Percentiles rank a stretch among this genome's conserved stretches.
Evolutionary conservation across 2,329 filamentous ascomycete genomes (phyloP).

Genomic region (Bretziella fagacearum): DNA sequence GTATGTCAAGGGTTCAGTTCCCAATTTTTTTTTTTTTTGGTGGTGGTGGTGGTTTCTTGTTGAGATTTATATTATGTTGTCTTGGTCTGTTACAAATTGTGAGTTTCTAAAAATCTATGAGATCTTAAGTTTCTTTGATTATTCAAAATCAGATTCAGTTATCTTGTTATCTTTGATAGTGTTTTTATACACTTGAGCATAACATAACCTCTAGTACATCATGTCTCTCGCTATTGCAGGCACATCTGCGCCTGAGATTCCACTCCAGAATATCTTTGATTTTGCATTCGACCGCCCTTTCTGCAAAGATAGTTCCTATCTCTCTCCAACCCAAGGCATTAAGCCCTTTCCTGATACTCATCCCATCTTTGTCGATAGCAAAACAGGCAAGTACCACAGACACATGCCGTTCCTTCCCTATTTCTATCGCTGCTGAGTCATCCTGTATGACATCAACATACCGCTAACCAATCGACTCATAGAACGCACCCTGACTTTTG

Average conservation of each 20-base stretch:
- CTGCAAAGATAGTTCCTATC: constrained; percentile 19
- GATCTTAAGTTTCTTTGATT: too few species aligned
- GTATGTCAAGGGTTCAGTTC: not conserved
- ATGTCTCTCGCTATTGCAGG: constrained; percentile 1
- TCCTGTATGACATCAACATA: not conserved
- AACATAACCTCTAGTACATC: too few species aligned
- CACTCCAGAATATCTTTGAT: constrained; percentile 22
- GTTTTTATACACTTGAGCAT: too few species aligned
- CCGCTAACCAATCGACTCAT: not conserved
- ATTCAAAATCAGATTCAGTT: too few species aligned
- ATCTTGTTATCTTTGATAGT: not conserved
- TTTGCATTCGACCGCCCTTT: constrained; percentile 26
- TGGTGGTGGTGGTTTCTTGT: too few species aligned
- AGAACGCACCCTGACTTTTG: constrained; percentile 24
- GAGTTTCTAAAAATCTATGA: too few species aligned
- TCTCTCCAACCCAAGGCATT: constrained; percentile 20
- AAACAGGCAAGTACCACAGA: constrained; percentile 21
- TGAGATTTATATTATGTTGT: not conserved
- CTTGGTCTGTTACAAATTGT: too few species aligned
- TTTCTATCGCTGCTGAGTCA: not conserved
- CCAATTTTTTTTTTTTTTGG: not conserved
- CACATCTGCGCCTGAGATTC: constrained; percentile 10
- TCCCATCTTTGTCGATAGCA: constrained; percentile 26
- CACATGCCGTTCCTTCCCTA: too few species aligned
- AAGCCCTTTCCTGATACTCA: constrained; percentile 21